A percentile compares a stretch with the other conserved stretches of the same genome.
These are phyloP conservation scores for Edaphochlamys debaryana DNA, from an alignment of 139 green algal genomes.

Conservation along the genomic window DNA sequence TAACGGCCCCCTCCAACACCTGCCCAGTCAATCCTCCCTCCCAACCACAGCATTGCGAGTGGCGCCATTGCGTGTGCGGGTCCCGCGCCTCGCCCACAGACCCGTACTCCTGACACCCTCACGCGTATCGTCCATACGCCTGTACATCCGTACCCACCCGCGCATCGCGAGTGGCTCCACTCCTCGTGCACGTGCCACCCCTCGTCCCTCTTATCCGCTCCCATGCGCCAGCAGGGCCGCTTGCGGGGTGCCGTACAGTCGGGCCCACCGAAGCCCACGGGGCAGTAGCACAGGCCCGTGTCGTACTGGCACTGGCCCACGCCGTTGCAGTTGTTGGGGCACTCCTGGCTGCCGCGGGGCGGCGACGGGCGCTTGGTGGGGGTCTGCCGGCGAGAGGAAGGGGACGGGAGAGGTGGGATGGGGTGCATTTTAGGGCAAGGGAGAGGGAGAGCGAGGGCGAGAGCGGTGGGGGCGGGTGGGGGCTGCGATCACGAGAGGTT, in stretches of 20 bases:
- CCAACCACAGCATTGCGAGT: too few species aligned
- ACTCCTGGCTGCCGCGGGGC: slow-evolving; percentile 35
- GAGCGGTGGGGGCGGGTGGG: not conserved
- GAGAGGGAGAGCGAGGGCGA: not conserved
- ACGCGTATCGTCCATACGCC: too few species aligned
- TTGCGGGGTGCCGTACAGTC: slow-evolving; percentile 52
- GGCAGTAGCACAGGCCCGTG: slow-evolving; percentile 52
- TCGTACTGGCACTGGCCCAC: slow-evolving; percentile 60
- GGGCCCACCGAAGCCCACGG: slow-evolving; percentile 57
- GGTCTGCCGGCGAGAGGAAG: not conserved
- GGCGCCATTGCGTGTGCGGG: too few species aligned
- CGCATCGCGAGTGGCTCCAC: slow-evolving; percentile 50
- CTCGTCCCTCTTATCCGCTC: slow-evolving; percentile 53
- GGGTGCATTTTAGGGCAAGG: too few species aligned
- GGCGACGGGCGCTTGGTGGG: not conserved
- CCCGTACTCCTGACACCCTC: too few species aligned
- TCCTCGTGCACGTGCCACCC: slow-evolving; percentile 33
- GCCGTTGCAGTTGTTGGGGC: slow-evolving; percentile 55
- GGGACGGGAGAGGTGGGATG: not conserved
- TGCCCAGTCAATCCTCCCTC: too few species aligned
- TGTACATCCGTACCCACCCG: too few species aligned
- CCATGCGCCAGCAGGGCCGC: slow-evolving; percentile 66
- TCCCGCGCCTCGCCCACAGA: too few species aligned
- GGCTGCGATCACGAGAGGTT: too few species aligned
- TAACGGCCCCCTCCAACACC: too few species aligned